These are phyloP conservation scores for Aspergillus egyptiacus DNA, from an alignment of 495 filamentous ascomycete genomes.

Conservation along the genomic window DNA sequence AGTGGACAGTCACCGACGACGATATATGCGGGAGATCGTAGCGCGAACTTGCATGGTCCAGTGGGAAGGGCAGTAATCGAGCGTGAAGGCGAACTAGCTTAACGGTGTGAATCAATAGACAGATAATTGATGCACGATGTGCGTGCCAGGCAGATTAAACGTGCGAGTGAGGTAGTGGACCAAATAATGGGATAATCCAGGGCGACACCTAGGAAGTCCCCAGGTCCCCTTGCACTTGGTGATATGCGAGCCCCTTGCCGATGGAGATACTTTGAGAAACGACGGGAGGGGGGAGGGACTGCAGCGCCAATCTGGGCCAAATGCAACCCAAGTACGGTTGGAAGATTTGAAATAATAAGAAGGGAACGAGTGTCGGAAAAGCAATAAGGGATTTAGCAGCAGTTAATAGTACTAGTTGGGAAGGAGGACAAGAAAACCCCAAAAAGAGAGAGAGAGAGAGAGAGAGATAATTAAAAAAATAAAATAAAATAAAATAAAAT, in stretches of 20 bases:
- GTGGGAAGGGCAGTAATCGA: constrained; percentile 15
- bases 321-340: too few relatives aligned
- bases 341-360: too few relatives aligned
- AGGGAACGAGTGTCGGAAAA: constrained; percentile 10
- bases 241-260: constrained; percentile 14
- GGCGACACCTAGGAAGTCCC: background rate
- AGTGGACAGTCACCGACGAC: constrained; percentile 18
- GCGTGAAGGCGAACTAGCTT: constrained; percentile 13
- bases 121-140: constrained; percentile 9
- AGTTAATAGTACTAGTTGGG: too few relatives aligned
- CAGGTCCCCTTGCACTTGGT: constrained; percentile 16
- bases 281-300: constrained; percentile 13
- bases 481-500: constrained; percentile 2
- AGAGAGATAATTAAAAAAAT: constrained; percentile 11
- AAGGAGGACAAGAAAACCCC: background rate
- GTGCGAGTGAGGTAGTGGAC: too few relatives aligned
- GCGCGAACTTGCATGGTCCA: constrained; percentile 24
- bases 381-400: too few relatives aligned
- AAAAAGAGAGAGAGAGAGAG: constrained; percentile 2
- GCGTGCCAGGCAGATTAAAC: constrained; percentile 15
- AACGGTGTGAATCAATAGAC: constrained; percentile 21
- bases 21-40: constrained; percentile 21
- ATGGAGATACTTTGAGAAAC: constrained; percentile 12
- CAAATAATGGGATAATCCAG: constrained; percentile 1
- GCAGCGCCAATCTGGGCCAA: constrained; percentile 5